A percentile compares a stretch with the other conserved stretches of the same genome.
phyloP scores from a whole-genome alignment of 176 grass and related monocot species.

The Zoysia japonica region DNA sequence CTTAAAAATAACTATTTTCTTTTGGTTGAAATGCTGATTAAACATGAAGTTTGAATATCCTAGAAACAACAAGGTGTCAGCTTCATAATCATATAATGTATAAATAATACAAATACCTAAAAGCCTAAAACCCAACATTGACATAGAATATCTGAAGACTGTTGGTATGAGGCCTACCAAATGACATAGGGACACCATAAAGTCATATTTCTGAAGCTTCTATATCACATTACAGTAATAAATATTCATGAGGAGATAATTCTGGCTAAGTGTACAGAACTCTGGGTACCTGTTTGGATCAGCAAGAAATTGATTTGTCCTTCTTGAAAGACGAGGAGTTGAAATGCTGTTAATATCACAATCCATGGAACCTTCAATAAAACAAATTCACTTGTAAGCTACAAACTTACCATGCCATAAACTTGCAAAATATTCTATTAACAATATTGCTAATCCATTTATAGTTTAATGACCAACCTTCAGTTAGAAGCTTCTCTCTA shows the following conservation, averaged over 20 bases:
- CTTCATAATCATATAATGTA: neutral
- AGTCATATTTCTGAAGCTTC: conserved; percentile 8
- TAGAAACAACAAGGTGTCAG: neutral
- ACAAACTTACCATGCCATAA: conserved; percentile 25
- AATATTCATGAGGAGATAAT: conserved; percentile 3
- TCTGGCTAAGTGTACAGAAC: neutral
- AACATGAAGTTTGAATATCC: conserved; percentile 27
- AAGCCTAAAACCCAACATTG: neutral
- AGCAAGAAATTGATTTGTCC: conserved; percentile 49
- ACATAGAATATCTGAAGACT: conserved; percentile 21
- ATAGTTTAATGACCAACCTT: conserved; percentile 63
- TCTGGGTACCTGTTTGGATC: conserved; percentile 67
- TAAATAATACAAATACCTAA: conserved; percentile 1
- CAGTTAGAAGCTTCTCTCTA: conserved; percentile 44
- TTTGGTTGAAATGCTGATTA: conserved; percentile 18
- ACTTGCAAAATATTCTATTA: neutral
- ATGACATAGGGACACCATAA: conserved; percentile 1
- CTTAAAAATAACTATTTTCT: conserved; percentile 4
- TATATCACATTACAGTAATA: conserved; percentile 17
- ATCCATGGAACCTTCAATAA: conserved; percentile 52
- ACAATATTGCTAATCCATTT: too few species aligned
- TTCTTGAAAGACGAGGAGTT: conserved; percentile 53
- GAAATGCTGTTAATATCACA: conserved; percentile 35
- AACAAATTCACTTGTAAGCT: conserved; percentile 40
- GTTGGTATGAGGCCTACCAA: conserved; percentile 30